Evolutionary conservation across 1,284 basidiomycete genomes (phyloP), one percentile per base, ranked within the genome.

Genomic region (Leccinum subrobustum): DNA sequence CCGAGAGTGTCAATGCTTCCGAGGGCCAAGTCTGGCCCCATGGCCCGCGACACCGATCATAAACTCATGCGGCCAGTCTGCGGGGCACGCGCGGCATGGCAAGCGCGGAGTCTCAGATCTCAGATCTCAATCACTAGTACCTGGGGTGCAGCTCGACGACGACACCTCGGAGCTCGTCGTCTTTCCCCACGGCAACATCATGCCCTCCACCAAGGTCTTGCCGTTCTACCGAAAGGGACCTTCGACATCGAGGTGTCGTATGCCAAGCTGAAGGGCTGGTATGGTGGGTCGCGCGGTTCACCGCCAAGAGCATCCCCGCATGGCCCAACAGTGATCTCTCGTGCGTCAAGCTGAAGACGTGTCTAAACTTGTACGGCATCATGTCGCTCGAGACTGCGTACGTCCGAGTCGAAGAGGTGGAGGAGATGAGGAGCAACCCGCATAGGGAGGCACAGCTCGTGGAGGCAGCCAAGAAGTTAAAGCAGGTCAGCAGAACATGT

Each of bases 221-320:
- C 93, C 93, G 18, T 96, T 96, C 84, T 91, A 93, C 77, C 89
- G 95, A 73, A 88, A 88, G 69, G 87, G 87, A 54, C 76, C 90
- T 98, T 98, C 78, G 90, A 92, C 60, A 82, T 98, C 70, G 89
- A 95, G 76, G 91, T 92, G 6, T 76, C 33, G 33, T 33, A 33
- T 33, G 11, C 12, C 33, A 12, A 12, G 39, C 87, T 89, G 4
- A 67, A 77, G 2, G 67, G 68, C 20, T 81, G 96, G 27, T 94
- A 94, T 16, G 88, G 88, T 12, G 81, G 87, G 80, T 98, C 65
- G 87, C 85, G 56, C 85, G 83, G 64, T 90, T 92, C 78, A 87
- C 84, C 25, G 89, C 91, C 66, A 95, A 96, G 81, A 80, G 84
- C 56, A 86, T 96, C n/a, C 33, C 33, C 83, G 79, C 84, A n/a